Evolutionary conservation across 495 filamentous ascomycete genomes (phyloP).

Genomic region (Xylaria intraflava): DNA sequence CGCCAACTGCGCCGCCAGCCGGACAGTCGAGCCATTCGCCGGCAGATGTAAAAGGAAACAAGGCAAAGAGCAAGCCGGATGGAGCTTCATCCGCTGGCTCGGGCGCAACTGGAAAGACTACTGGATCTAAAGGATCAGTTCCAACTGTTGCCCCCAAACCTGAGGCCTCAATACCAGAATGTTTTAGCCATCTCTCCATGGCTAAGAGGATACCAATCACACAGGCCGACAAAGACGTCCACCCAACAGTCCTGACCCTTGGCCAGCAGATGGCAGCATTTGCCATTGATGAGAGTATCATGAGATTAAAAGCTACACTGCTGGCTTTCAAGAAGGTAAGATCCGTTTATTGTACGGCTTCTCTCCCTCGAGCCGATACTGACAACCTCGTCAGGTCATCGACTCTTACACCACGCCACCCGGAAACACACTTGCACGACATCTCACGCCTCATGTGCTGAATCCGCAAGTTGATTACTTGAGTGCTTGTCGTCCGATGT

Average conservation of each 20-base stretch:
- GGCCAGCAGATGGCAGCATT: constrained; percentile 90
- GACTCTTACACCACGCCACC: constrained; percentile 83
- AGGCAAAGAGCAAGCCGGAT: constrained; percentile 47
- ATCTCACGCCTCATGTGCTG: constrained; percentile 84
- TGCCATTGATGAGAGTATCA: constrained; percentile 81
- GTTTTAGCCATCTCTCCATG: constrained; percentile 82
- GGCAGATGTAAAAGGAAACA: constrained; percentile 32
- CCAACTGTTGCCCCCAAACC: constrained; percentile 52
- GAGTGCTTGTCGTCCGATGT: constrained; percentile 84
- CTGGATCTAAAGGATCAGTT: constrained; percentile 20
- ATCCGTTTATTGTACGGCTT: constrained; percentile 1
- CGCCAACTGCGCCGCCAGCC: constrained; percentile 14
- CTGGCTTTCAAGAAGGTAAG: constrained; percentile 81
- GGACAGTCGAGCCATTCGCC: constrained; percentile 21
- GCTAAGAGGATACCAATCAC: constrained; percentile 65
- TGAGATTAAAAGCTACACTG: constrained; percentile 78
- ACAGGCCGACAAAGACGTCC: constrained; percentile 79
- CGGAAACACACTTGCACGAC: constrained; percentile 74
- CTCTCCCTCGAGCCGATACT: neutral
- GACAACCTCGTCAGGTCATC: constrained; percentile 57
- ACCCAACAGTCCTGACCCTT: constrained; percentile 76
- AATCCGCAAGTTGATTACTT: constrained; percentile 94
- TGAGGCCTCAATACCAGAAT: constrained; percentile 60
- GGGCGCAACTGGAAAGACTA: constrained; percentile 26
- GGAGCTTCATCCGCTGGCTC: constrained; percentile 22